A percentile compares a stretch with the other conserved stretches of the same genome.
phyloP scores from a whole-genome alignment of 1,284 basidiomycete species.

The Trametes pubescens region DNA sequence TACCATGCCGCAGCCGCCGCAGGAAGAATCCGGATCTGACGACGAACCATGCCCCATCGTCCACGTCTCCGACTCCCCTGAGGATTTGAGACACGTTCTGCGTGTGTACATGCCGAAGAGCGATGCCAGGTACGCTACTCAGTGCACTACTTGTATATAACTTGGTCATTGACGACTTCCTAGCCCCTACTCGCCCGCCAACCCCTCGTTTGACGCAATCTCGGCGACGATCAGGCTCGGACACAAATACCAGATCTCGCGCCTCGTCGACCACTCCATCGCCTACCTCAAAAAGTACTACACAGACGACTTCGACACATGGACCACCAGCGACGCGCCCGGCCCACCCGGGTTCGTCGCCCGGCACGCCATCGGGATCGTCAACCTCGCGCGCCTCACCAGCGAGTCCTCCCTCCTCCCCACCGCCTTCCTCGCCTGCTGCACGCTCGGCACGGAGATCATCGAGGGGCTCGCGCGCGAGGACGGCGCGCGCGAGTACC shows the following conservation, averaged over 20 bases:
- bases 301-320: not conserved
- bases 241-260: conserved; percentile 7
- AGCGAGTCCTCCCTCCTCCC: not conserved
- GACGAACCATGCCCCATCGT: conserved; percentile 10
- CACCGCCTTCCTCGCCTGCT: conserved; percentile 1
- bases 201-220: not conserved
- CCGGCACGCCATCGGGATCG: not conserved
- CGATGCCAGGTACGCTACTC: not conserved
- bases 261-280: not conserved
- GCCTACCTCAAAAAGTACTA: not conserved
- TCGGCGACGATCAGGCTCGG: not conserved
- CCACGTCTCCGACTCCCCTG: conserved; percentile 3
- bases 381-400: conserved; percentile 4
- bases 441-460: conserved; percentile 1
- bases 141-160: not conserved
- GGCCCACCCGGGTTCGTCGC: not conserved
- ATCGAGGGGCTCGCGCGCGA: conserved; percentile 7
- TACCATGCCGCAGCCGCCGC: conserved; percentile 9
- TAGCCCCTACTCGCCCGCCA: conserved; percentile 1
- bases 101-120: not conserved
- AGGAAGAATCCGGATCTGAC: no score
- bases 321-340: not conserved
- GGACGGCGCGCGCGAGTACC: conserved; percentile 8
- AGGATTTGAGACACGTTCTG: conserved; percentile 16
- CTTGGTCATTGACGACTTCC: no score